Evolutionary conservation across 371 early-diverging fungal genomes (phyloP).

Genomic region (Parasitella parasitica): DNA sequence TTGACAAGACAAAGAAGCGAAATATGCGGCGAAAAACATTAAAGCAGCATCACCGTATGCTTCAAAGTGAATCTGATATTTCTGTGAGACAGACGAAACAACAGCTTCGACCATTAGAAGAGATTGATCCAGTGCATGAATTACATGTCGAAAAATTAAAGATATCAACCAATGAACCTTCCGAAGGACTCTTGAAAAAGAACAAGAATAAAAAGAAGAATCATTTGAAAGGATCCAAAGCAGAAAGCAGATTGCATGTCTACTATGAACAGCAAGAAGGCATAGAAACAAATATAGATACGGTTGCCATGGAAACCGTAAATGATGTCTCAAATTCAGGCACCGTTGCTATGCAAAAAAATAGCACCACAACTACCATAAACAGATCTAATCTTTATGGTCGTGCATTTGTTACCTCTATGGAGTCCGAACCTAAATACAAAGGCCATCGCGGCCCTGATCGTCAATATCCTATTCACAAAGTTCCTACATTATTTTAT

Average conservation of each 20-base stretch:
- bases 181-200: slow-evolving; percentile 8
- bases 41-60: background rate
- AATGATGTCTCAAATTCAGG: background rate
- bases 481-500: slow-evolving; percentile 17
- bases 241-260: background rate
- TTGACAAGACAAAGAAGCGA: background rate
- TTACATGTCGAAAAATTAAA: background rate
- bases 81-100: background rate
- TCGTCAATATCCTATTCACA: slow-evolving; percentile 16
- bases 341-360: background rate
- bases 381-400: slow-evolving; percentile 14
- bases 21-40: slow-evolving; percentile 4
- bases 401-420: slow-evolving; percentile 19
- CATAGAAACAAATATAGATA: too few relatives aligned
- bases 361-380: too few relatives aligned
- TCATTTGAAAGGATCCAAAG: slow-evolving; percentile 7
- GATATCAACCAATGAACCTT: background rate
- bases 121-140: background rate
- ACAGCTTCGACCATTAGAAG: background rate
- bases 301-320: background rate
- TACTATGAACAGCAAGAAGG: background rate
- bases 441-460: background rate
- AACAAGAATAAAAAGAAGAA: slow-evolving; percentile 23
- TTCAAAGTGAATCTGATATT: background rate
- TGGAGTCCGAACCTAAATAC: slow-evolving; percentile 6